A percentile compares a stretch with the other conserved stretches of the same genome.
phyloP scores from a whole-genome alignment of 257 asterid genomes.

The Nicotiana otophora region DNA sequence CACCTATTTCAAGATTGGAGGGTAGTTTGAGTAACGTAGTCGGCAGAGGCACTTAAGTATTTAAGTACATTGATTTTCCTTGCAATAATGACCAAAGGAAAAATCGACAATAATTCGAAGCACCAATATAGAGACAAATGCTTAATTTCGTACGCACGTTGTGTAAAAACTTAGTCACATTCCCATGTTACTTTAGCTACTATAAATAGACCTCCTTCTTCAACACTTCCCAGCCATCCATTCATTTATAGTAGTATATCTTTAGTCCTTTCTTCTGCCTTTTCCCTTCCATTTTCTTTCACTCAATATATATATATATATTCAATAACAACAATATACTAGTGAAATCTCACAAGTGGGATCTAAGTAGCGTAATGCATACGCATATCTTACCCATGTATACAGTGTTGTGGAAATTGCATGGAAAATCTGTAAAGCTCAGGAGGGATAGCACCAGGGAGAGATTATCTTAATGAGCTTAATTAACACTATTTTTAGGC shows the following conservation, averaged over 20 bases:
- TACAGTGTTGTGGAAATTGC: background rate
- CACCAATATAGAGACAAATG: background rate
- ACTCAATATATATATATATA: constrained; percentile 6
- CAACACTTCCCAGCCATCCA: constrained; percentile 15
- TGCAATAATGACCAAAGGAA: background rate
- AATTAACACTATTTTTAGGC: background rate
- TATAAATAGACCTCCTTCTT: constrained; percentile 41
- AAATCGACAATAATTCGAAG: background rate
- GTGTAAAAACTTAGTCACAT: constrained; percentile 6
- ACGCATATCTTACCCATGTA: no score
- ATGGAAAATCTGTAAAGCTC: no score
- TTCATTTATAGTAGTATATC: background rate
- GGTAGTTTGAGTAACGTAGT: constrained; percentile 33
- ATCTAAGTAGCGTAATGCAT: no score
- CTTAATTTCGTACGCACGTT: background rate
- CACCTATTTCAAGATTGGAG: constrained; percentile 32
- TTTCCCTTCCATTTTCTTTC: background rate
- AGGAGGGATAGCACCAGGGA: no score
- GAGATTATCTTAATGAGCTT: no score
- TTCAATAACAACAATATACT: background rate
- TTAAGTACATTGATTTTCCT: background rate
- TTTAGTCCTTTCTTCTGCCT: background rate
- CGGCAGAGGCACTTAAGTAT: constrained; percentile 31
- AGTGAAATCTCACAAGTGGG: no score
- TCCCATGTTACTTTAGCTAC: constrained; percentile 34